Base-by-base conservation (phyloP, 2,329 filamentous ascomycete genomes). In the Scytalidium sp. region DNA sequence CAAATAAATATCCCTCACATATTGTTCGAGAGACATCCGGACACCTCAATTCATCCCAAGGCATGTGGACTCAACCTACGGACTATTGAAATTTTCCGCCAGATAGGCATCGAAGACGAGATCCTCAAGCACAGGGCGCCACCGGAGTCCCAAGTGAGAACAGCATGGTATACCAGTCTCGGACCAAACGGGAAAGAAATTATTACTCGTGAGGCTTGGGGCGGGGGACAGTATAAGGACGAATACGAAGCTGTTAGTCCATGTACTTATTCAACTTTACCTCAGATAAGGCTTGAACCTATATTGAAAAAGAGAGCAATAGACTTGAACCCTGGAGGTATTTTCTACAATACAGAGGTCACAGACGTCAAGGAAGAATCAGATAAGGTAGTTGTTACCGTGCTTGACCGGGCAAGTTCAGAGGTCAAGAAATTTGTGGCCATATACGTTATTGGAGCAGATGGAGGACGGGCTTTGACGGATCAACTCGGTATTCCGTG, bases 241-340 rank as follows among this genome's bases (percentile, higher is more conserved):
- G 25, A 27, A 27, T 27, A 27, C 25, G 25, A 27, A 27, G 25
- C 25, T 27, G 25, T 27, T 27, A 27, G 25, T 27, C 25, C 25
- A 13, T 27, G 25, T 13, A 13, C 25, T 13, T 27, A 27, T 27
- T 7, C 25, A 7, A 27, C 25, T 27, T 27, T 27, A 13, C 71
- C 0, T 71, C 73, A 36, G 70, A 74, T 52, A 59, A 63, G 20
- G 56, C 25, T 74, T 8, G 72, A 75, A 43, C 66, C 67, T 1
- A 62, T 73, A 3, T 58, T 75, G 3, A 61, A 9, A 50, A 56
- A 0, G 71, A 69, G 4, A 41, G 57, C 6, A 58, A 67, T 41
- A 59, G 61, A 8, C 67, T 67, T 1, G 66, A 27, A 27, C 25
- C 25, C 25, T 27, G 25, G 58, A 1, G 67, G 72, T 44, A 52